Evolutionary conservation across 352 stramenopile genomes (phyloP).

Genomic region (Globisporangium camurandrum): DNA sequence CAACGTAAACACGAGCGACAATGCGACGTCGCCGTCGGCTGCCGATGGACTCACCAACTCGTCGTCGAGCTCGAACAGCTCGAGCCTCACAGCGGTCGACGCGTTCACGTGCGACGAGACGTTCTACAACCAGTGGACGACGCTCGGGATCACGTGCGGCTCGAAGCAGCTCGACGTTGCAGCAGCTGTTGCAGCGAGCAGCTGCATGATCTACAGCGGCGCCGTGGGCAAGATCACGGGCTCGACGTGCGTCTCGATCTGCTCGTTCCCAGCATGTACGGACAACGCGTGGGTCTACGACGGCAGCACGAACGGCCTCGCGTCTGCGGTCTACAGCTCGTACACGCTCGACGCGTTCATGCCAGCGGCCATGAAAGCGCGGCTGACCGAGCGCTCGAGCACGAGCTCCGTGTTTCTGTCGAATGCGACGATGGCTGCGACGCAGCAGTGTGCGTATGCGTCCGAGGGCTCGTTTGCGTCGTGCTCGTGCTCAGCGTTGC

Average conservation of each 20-base stretch:
- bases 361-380: slow-evolving; percentile 31
- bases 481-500: slow-evolving; percentile 56
- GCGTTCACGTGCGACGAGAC: slow-evolving; percentile 61
- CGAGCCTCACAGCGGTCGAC: slow-evolving; percentile 17
- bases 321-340: slow-evolving; percentile 54
- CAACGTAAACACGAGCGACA: background rate
- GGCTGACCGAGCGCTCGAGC: slow-evolving; percentile 27
- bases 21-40: too few species aligned
- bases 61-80: slow-evolving; percentile 13
- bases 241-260: slow-evolving; percentile 71
- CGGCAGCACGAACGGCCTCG: slow-evolving; percentile 46
- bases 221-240: slow-evolving; percentile 30
- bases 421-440: slow-evolving; percentile 53
- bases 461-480: slow-evolving; percentile 59
- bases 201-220: slow-evolving; percentile 79
- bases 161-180: slow-evolving; percentile 36
- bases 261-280: slow-evolving; percentile 63
- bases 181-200: slow-evolving; percentile 35
- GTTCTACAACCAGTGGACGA: slow-evolving; percentile 77
- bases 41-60: too few species aligned
- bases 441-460: slow-evolving; percentile 52
- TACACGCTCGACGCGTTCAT: slow-evolving; percentile 53
- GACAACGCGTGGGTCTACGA: slow-evolving; percentile 57
- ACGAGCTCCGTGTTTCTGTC: slow-evolving; percentile 36
- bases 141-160: slow-evolving; percentile 53